Evolutionary conservation across 2,329 filamentous ascomycete species (phyloP).

Genomic region (Coniochaeta sp.): DNA sequence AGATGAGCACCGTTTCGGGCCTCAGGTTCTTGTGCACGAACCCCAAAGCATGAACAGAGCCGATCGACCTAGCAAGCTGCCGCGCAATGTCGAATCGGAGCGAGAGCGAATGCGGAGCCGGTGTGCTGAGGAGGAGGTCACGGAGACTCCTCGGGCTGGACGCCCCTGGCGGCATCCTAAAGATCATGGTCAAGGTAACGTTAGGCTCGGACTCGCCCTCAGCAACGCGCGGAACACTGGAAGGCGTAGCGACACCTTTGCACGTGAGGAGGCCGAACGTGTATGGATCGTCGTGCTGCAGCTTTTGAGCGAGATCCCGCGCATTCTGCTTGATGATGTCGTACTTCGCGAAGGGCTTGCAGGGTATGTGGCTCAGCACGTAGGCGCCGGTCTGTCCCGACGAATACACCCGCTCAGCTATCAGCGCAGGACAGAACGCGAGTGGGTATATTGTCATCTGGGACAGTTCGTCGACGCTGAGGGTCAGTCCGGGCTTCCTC

Average conservation of each 20-base stretch:
- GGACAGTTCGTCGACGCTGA: background rate
- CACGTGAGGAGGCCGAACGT: slow-evolving; percentile 21
- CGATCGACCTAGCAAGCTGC: slow-evolving; percentile 6
- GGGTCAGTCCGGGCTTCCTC: background rate
- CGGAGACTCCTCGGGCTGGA: background rate
- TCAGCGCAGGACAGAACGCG: slow-evolving; percentile 1
- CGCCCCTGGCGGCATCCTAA: background rate
- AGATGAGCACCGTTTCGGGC: slow-evolving; percentile 8
- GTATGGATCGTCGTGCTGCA: slow-evolving; percentile 16
- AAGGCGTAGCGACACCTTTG: slow-evolving; percentile 13
- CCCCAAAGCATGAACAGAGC: slow-evolving; percentile 8
- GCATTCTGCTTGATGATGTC: slow-evolving; percentile 12
- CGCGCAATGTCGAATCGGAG: slow-evolving; percentile 1
- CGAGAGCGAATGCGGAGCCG: background rate
- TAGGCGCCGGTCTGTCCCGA: background rate
- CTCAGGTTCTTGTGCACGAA: slow-evolving; percentile 15
- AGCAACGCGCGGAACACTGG: background rate
- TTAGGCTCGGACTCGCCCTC: background rate
- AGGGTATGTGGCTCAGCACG: slow-evolving; percentile 5
- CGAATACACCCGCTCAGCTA: background rate
- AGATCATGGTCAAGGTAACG: background rate
- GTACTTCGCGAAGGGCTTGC: slow-evolving; percentile 2
- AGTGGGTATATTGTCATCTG: background rate
- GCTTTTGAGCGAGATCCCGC: slow-evolving; percentile 15
- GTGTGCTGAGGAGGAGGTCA: background rate